These are phyloP conservation scores for Globisporangium viniferum DNA, from an alignment of 352 stramenopile species.

Conservation along the genomic window DNA sequence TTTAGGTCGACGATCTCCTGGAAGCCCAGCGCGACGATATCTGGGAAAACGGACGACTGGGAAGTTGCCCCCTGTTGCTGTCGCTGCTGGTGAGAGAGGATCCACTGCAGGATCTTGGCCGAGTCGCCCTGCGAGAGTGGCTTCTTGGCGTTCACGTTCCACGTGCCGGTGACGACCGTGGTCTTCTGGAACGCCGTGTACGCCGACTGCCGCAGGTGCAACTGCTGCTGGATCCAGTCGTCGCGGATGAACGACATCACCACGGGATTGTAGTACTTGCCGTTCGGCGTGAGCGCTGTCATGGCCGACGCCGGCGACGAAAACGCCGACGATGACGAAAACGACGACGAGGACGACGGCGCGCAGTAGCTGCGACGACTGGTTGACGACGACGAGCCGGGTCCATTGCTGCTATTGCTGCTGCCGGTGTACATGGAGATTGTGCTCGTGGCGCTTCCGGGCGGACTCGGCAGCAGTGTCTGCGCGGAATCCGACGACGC, in stretches of 20 bases:
- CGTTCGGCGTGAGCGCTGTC: constrained; percentile 30
- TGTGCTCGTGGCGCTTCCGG: constrained; percentile 1
- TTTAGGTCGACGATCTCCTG: constrained; percentile 99
- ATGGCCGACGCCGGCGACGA: background rate
- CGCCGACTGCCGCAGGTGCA: constrained; percentile 48
- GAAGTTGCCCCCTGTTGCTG: background rate
- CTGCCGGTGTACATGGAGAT: constrained; percentile 4
- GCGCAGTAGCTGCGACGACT: constrained; percentile 6
- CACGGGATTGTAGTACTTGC: constrained; percentile 76
- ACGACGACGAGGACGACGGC: background rate
- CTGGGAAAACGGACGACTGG: constrained; percentile 23
- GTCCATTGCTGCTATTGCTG: background rate
- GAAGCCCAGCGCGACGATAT: constrained; percentile 83
- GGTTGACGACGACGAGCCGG: constrained; percentile 1
- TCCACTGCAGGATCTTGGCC: constrained; percentile 64
- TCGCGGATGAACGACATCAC: constrained; percentile 86
- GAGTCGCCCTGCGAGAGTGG: constrained; percentile 65
- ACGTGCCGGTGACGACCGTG: constrained; percentile 88
- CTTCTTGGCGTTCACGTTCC: constrained; percentile 99
- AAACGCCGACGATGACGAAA: background rate
- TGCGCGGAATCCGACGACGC: background rate
- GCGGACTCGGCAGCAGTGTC: constrained; percentile 7
- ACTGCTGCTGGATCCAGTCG: constrained; percentile 85
- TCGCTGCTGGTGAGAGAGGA: constrained; percentile 18
- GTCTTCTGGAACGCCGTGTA: constrained; percentile 71